Evolutionary conservation across 345 rosid genomes (phyloP).

Genomic region (Dovyalis caffra): DNA sequence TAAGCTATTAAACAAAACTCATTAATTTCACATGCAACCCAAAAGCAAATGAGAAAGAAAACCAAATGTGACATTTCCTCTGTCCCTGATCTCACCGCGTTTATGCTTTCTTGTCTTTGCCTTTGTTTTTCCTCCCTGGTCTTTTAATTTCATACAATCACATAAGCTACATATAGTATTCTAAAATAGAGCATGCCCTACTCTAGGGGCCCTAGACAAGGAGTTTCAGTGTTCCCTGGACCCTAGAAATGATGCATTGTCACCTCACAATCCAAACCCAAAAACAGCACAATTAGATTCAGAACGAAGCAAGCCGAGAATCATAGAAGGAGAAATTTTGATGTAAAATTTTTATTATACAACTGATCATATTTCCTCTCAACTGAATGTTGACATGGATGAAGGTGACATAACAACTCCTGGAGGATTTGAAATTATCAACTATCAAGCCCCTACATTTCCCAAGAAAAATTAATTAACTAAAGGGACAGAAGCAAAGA

Average conservation of each 20-base stretch:
- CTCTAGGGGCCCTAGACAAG: not conserved
- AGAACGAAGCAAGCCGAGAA: not conserved
- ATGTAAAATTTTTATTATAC: not conserved
- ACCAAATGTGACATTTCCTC: not conserved
- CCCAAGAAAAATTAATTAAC: slow-evolving; percentile 26
- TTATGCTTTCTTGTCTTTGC: slow-evolving; percentile 24
- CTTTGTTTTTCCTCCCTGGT: slow-evolving; percentile 8
- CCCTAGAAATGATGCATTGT: not conserved
- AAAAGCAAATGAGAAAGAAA: not conserved
- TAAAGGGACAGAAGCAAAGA: slow-evolving; percentile 17
- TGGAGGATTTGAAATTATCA: not conserved
- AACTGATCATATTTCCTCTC: not conserved
- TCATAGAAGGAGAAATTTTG: not conserved
- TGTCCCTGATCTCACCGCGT: not conserved
- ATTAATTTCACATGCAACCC: not conserved
- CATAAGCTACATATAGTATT: not conserved
- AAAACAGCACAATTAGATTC: not conserved
- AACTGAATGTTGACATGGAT: not conserved
- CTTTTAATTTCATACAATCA: not conserved
- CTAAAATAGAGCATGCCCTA: not conserved
- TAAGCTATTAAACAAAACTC: not conserved
- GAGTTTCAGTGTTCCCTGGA: not conserved
- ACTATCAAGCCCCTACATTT: slow-evolving; percentile 23
- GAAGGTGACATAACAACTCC: slow-evolving; percentile 8
- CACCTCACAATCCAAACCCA: not conserved